Evolutionary conservation across 768 basidiomycete genomes (phyloP).

Genomic region (Boletus sp.): DNA sequence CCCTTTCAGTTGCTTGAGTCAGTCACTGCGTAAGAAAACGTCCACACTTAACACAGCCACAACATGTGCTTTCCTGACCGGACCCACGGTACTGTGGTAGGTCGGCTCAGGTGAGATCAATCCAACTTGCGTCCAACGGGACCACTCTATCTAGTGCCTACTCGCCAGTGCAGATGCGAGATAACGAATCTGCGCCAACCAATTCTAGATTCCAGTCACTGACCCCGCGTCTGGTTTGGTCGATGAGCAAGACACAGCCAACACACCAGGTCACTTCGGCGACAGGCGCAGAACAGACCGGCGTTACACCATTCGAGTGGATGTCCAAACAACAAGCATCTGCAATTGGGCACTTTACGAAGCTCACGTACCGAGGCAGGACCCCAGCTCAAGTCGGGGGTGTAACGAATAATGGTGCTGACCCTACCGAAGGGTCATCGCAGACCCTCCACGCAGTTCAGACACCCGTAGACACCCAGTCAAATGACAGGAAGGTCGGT

Average conservation of each 20-base stretch:
- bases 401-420: slow-evolving; percentile 1
- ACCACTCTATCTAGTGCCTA: background rate
- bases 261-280: slow-evolving; percentile 10
- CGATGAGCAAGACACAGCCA: slow-evolving; percentile 19
- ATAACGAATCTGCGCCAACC: background rate
- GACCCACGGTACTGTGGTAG: background rate
- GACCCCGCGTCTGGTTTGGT: slow-evolving; percentile 14
- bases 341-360: slow-evolving; percentile 15
- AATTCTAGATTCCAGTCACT: background rate
- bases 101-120: background rate
- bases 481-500: slow-evolving; percentile 2
- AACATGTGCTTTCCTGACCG: background rate
- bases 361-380: slow-evolving; percentile 13
- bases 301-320: slow-evolving; percentile 3
- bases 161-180: slow-evolving; percentile 5
- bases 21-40: no score
- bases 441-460: background rate
- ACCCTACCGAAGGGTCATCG: slow-evolving; percentile 5
- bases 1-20: background rate
- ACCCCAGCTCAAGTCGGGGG: background rate
- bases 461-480: slow-evolving; percentile 6
- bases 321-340: slow-evolving; percentile 17
- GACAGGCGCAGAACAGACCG: slow-evolving; percentile 2
- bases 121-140: background rate
- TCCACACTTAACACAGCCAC: slow-evolving; percentile 13